A percentile compares a stretch with the other conserved stretches of the same genome.
phyloP scores from a whole-genome alignment of 257 asterid genomes.

The Sherardia arvensis region DNA sequence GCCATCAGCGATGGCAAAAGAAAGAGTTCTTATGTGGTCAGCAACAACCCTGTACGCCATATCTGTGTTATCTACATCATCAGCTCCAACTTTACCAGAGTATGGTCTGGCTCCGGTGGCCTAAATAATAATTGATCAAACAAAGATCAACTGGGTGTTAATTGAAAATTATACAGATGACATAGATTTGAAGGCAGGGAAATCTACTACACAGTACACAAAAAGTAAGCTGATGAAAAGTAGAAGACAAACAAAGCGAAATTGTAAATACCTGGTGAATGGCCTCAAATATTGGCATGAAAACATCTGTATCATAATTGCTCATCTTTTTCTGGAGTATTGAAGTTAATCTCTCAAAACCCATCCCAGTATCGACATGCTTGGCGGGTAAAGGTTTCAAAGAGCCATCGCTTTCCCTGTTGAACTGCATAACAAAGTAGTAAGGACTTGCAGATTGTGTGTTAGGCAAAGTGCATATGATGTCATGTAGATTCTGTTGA shows the following conservation, averaged over 20 bases:
- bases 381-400: slow-evolving; percentile 86
- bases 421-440: slow-evolving; percentile 44
- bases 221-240: background rate
- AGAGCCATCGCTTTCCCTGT: slow-evolving; percentile 83
- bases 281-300: slow-evolving; percentile 76
- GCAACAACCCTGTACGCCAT: slow-evolving; percentile 99
- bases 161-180: background rate
- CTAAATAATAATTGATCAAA: slow-evolving; percentile 20
- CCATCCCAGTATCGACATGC: slow-evolving; percentile 99
- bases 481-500: too few species aligned
- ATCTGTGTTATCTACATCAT: slow-evolving; percentile 75
- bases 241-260: background rate
- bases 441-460: background rate
- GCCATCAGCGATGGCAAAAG: slow-evolving; percentile 99
- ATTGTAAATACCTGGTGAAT: slow-evolving; percentile 55
- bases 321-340: slow-evolving; percentile 95
- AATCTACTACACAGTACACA: too few species aligned
- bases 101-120: slow-evolving; percentile 74
- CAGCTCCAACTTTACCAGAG: slow-evolving; percentile 81
- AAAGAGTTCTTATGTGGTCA: slow-evolving; percentile 92
- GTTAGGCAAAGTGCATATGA: too few species aligned
- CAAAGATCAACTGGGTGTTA: background rate
- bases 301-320: slow-evolving; percentile 92
- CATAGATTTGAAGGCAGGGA: background rate
- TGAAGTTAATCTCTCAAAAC: slow-evolving; percentile 94